phyloP scores from a whole-genome alignment of 2,329 filamentous ascomycete species.

The Tolypocladium ovalisporum region DNA sequence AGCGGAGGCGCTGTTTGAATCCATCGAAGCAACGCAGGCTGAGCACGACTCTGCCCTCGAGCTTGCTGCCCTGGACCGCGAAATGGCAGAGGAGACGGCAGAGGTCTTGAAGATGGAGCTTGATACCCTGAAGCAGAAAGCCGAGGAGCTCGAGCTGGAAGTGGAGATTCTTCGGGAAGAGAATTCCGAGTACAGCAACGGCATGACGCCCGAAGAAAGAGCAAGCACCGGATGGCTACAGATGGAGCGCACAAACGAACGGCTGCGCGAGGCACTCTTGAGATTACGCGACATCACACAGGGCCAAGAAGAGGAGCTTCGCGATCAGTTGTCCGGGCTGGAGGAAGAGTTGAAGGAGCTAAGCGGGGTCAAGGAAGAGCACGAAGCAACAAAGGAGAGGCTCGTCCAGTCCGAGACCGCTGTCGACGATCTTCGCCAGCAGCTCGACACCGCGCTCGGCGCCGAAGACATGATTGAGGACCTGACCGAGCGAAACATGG shows the following conservation, averaged over 20 bases:
- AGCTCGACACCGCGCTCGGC: slow-evolving; percentile 78
- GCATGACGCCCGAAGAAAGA: slow-evolving; percentile 81
- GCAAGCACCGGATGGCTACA: slow-evolving; percentile 82
- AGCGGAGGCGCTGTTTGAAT: slow-evolving; percentile 55
- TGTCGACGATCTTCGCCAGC: slow-evolving; percentile 78
- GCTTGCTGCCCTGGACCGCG: slow-evolving; percentile 76
- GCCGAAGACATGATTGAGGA: slow-evolving; percentile 93
- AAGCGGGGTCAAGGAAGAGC: slow-evolving; percentile 55
- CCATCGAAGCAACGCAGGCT: slow-evolving; percentile 61
- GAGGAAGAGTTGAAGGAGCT: slow-evolving; percentile 64
- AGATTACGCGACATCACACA: slow-evolving; percentile 78
- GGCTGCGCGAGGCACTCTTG: slow-evolving; percentile 74
- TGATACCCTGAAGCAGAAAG: slow-evolving; percentile 61
- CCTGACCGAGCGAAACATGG: slow-evolving; percentile 77
- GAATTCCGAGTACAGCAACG: slow-evolving; percentile 70
- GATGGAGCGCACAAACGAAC: slow-evolving; percentile 82
- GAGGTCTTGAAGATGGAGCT: slow-evolving; percentile 75
- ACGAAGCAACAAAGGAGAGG: slow-evolving; percentile 60
- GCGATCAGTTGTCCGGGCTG: slow-evolving; percentile 61
- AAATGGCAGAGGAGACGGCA: slow-evolving; percentile 91
- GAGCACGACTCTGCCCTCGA: slow-evolving; percentile 82
- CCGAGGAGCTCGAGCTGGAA: slow-evolving; percentile 80
- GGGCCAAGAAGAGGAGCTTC: slow-evolving; percentile 71
- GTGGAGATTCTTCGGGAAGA: slow-evolving; percentile 80
- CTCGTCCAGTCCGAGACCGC: slow-evolving; percentile 61